phyloP scores from a whole-genome alignment of 2,329 filamentous ascomycete genomes.

The Cyphellophora attinorum region DNA sequence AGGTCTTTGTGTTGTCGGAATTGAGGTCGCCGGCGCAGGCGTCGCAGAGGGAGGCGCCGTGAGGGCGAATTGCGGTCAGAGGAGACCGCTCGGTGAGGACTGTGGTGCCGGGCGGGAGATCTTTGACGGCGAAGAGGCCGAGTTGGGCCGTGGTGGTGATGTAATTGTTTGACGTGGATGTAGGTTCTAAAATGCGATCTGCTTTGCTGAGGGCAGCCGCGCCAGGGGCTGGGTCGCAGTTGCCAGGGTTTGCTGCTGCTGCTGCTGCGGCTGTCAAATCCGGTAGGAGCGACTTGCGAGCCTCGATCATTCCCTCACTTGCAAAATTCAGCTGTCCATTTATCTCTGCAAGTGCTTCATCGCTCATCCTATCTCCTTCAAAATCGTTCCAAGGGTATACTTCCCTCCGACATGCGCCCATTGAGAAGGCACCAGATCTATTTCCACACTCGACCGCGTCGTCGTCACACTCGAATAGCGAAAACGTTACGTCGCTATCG shows the following conservation, averaged over 20 bases:
- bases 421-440: slow-evolving; percentile 8
- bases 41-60: slow-evolving; percentile 81
- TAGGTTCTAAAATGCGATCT: not conserved
- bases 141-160: too few relatives aligned
- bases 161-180: slow-evolving; percentile 33
- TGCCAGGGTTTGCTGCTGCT: slow-evolving; percentile 3
- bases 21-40: slow-evolving; percentile 72
- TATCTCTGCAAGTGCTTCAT: slow-evolving; percentile 52
- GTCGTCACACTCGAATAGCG: too few relatives aligned
- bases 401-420: slow-evolving; percentile 40
- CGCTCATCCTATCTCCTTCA: slow-evolving; percentile 49
- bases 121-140: slow-evolving; percentile 77
- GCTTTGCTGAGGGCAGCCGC: not conserved
- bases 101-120: slow-evolving; percentile 65
- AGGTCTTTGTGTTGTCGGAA: slow-evolving; percentile 40
- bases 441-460: slow-evolving; percentile 1
- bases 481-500: slow-evolving; percentile 18
- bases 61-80: slow-evolving; percentile 77
- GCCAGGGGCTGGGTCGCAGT: slow-evolving; percentile 1
- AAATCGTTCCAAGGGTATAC: slow-evolving; percentile 55
- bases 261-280: slow-evolving; percentile 9
- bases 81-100: slow-evolving; percentile 77
- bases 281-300: slow-evolving; percentile 63
- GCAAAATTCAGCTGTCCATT: slow-evolving; percentile 55
- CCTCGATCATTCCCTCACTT: slow-evolving; percentile 73